These are phyloP conservation scores for Nitzschia palea DNA, from an alignment of 108 stramenopile species.

Conservation along the genomic window DNA sequence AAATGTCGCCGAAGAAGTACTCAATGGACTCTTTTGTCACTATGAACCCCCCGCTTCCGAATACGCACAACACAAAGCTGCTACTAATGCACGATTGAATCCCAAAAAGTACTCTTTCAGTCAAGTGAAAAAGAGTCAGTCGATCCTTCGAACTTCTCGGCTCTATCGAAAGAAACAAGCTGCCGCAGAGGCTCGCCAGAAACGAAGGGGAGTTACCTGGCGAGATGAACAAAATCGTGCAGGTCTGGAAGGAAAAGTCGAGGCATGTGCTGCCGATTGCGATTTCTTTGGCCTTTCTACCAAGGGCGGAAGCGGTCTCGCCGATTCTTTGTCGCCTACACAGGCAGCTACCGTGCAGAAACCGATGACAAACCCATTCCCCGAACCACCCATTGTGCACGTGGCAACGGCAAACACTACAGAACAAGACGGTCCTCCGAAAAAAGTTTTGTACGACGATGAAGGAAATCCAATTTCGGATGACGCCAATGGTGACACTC, in stretches of 20 bases:
- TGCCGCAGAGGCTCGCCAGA: not conserved
- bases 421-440: not conserved
- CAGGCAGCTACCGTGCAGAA: not conserved
- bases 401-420: not conserved
- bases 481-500: not conserved
- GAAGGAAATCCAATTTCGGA: conserved; percentile 31
- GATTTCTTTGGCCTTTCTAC: conserved; percentile 1
- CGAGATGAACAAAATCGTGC: conserved; percentile 26
- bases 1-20: conserved; percentile 46
- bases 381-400: not conserved
- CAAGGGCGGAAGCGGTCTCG: not conserved
- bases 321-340: conserved; percentile 11
- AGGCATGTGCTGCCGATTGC: conserved; percentile 6
- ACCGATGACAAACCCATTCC: not conserved
- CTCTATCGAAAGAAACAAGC: conserved; percentile 16
- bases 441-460: conserved; percentile 36
- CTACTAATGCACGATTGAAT: not conserved
- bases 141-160: not conserved
- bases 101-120: conserved; percentile 10
- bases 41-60: conserved; percentile 50
- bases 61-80: conserved; percentile 26
- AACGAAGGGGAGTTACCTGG: conserved; percentile 27
- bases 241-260: conserved; percentile 1
- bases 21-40: conserved; percentile 51
- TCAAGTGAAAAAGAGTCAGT: not conserved